These are phyloP conservation scores for Phalaenopsis equestris DNA, from an alignment of 106 monocot genomes.

Conservation along the genomic window DNA sequence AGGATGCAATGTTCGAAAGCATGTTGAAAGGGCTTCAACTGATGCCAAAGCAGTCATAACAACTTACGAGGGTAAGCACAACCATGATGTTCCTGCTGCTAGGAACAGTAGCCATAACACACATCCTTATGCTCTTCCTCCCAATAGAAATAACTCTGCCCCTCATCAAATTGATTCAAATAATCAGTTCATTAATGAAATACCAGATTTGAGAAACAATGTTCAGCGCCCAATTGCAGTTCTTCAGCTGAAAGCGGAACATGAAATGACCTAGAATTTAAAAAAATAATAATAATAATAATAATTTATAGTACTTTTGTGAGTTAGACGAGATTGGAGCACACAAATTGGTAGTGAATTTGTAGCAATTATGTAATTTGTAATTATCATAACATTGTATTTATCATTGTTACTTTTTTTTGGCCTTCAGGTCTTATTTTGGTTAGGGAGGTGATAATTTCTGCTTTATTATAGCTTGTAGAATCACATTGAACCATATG, in stretches of 20 bases:
- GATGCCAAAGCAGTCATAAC: slow-evolving; percentile 69
- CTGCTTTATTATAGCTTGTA: not conserved
- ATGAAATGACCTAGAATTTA: slow-evolving; percentile 7
- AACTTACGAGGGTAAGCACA: slow-evolving; percentile 84
- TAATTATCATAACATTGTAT: slow-evolving; percentile 8
- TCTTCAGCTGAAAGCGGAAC: slow-evolving; percentile 35
- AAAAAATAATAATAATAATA: not conserved
- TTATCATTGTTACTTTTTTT: not conserved
- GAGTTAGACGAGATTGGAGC: not conserved
- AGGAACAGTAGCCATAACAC: slow-evolving; percentile 43
- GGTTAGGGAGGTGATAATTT: not conserved
- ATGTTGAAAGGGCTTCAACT: slow-evolving; percentile 67
- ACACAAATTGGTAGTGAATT: not conserved
- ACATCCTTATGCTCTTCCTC: not conserved
- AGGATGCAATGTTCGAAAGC: slow-evolving; percentile 54
- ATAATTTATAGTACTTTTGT: not conserved
- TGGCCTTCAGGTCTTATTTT: not conserved
- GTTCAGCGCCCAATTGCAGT: slow-evolving; percentile 8
- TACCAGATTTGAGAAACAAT: slow-evolving; percentile 12
- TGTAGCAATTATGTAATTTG: not conserved
- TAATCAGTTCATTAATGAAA: slow-evolving; percentile 6
- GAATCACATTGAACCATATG: not conserved
- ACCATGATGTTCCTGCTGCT: slow-evolving; percentile 55
- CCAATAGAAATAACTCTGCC: slow-evolving; percentile 9
- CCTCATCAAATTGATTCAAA: not conserved